A percentile compares a stretch with the other conserved stretches of the same genome.
These are phyloP conservation scores for Lasiosphaeris hirsuta DNA, from an alignment of 495 filamentous ascomycete species.

Conservation along the genomic window DNA sequence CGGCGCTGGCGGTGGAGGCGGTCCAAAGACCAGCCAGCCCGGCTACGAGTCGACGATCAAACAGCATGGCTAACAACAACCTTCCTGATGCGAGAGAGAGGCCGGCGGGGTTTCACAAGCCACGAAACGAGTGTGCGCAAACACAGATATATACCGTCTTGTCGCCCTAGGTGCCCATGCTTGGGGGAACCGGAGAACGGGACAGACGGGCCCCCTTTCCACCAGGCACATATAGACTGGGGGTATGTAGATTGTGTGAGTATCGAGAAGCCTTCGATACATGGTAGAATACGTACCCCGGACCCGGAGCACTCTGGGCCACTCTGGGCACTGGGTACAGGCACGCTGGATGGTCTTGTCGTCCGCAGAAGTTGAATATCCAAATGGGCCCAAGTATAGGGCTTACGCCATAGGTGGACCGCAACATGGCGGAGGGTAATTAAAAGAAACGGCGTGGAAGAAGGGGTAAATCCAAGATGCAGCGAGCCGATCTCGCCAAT, in stretches of 20 bases:
- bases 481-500: slow-evolving; percentile 11
- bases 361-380: slow-evolving; percentile 16
- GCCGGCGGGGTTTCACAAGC: background rate
- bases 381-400: slow-evolving; percentile 23
- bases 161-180: background rate
- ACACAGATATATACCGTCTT: slow-evolving; percentile 17
- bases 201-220: slow-evolving; percentile 7
- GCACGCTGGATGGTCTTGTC: slow-evolving; percentile 1
- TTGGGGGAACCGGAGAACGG: background rate
- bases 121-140: slow-evolving; percentile 5
- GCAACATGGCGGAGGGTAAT: slow-evolving; percentile 20
- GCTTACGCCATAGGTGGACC: slow-evolving; percentile 26
- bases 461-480: slow-evolving; percentile 29
- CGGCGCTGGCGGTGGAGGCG: slow-evolving; percentile 23
- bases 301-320: slow-evolving; percentile 9
- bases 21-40: slow-evolving; percentile 27
- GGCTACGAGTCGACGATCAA: slow-evolving; percentile 22
- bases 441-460: slow-evolving; percentile 24
- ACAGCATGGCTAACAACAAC: slow-evolving; percentile 20
- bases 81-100: background rate
- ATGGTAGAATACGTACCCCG: slow-evolving; percentile 8
- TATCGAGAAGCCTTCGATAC: slow-evolving; percentile 6
- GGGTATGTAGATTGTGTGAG: slow-evolving; percentile 17
- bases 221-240: slow-evolving; percentile 7
- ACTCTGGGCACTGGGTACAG: background rate